Conservation (phyloP, 148 eudicot species). For the Fallopia convolvulus region DNA sequence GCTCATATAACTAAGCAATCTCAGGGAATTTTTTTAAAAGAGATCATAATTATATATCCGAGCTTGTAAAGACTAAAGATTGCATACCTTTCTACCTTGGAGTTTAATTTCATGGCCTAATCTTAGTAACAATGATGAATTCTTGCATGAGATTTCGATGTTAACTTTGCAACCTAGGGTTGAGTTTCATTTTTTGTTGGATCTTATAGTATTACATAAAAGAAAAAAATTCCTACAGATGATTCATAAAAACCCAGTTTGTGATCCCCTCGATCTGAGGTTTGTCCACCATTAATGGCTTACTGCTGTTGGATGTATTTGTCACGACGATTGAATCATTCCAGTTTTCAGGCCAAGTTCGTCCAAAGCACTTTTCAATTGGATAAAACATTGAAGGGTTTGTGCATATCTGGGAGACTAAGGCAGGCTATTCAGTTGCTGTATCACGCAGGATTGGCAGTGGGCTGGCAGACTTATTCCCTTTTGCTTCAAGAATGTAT, state of each 20-base stretch:
- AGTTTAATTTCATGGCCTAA: too few relatives aligned
- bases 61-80: neutral
- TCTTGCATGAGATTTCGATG: neutral
- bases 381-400: constrained; percentile 56
- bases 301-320: constrained; percentile 19
- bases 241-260: neutral
- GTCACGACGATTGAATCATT: constrained; percentile 35
- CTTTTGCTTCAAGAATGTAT: constrained; percentile 88
- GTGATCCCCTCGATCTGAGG: neutral
- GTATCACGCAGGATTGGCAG: constrained; percentile 36
- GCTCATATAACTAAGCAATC: neutral
- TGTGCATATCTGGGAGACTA: constrained; percentile 58
- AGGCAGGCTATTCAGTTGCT: constrained; percentile 58
- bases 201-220: constrained; percentile 38
- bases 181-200: neutral
- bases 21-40: neutral
- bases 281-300: neutral
- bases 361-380: constrained; percentile 22
- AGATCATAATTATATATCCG: neutral
- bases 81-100: neutral
- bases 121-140: neutral
- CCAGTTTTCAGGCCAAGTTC: constrained; percentile 71
- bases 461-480: constrained; percentile 37
- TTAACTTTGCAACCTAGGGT: constrained; percentile 37
- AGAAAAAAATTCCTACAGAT: constrained; percentile 21